These are phyloP conservation scores for Leucosporidium yakuticum DNA, from an alignment of 768 basidiomycete genomes.

Conservation along the genomic window DNA sequence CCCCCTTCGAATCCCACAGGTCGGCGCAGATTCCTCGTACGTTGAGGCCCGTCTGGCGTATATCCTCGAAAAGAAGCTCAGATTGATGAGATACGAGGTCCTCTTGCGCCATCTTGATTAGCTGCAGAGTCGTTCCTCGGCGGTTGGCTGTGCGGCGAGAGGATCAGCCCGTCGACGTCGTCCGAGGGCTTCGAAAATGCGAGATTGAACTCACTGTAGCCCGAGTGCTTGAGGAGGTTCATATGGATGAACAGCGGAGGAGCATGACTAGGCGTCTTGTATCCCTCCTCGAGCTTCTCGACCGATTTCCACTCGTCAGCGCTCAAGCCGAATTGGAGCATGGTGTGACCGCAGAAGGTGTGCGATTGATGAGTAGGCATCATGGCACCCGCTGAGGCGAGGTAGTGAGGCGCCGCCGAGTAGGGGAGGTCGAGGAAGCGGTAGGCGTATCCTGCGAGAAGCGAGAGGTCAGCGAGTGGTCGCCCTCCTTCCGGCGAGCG, in stretches of 20 bases:
- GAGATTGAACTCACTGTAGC: constrained; percentile 5
- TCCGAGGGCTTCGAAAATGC: not conserved
- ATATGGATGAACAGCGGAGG: constrained; percentile 44
- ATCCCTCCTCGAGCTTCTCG: not conserved
- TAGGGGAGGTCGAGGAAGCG: constrained; percentile 43
- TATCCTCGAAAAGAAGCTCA: not conserved
- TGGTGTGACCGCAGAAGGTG: constrained; percentile 45
- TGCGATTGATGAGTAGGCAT: constrained; percentile 34
- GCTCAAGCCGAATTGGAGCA: constrained; percentile 43
- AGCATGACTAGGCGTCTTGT: constrained; percentile 36
- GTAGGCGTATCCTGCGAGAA: constrained; percentile 42
- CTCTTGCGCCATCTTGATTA: constrained; percentile 27
- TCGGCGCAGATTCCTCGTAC: constrained; percentile 28
- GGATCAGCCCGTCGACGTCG: not conserved
- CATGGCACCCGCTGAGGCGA: constrained; percentile 40
- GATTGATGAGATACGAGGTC: constrained; percentile 9
- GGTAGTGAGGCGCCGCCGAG: constrained; percentile 43
- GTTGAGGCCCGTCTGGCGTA: constrained; percentile 10
- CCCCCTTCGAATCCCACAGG: constrained; percentile 28
- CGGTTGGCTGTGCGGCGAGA: not conserved
- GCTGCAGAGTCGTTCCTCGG: constrained; percentile 25
- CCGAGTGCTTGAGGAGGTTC: constrained; percentile 45
- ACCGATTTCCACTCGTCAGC: constrained; percentile 20
- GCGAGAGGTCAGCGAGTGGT: not conserved
- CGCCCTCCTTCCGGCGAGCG: not conserved